These are phyloP conservation scores for Fusarium metavorans DNA, from an alignment of 2,329 filamentous ascomycete genomes.

Conservation along the genomic window DNA sequence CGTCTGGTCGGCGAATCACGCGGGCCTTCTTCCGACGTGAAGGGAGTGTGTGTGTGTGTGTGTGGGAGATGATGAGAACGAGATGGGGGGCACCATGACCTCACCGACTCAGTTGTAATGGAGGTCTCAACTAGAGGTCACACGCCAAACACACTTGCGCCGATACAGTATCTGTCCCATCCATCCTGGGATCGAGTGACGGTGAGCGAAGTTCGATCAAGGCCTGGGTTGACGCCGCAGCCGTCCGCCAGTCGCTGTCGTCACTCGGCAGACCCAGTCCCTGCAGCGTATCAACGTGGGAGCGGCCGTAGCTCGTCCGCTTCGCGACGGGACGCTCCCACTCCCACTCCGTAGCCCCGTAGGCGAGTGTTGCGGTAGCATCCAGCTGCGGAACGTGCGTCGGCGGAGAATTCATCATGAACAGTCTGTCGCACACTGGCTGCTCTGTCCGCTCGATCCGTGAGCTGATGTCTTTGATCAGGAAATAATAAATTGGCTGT, in stretches of 20 bases:
- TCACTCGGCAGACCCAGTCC: constrained; percentile 20
- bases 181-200: background rate
- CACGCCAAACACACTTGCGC: constrained; percentile 2
- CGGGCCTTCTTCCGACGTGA: constrained; percentile 9
- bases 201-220: constrained; percentile 1
- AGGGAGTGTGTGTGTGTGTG: background rate
- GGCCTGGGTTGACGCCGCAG: constrained; percentile 12
- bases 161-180: constrained; percentile 3
- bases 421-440: background rate
- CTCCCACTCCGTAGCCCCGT: constrained; percentile 20
- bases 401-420: constrained; percentile 26
- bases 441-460: constrained; percentile 4
- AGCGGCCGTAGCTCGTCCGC: constrained; percentile 23
- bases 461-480: background rate
- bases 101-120: constrained; percentile 24
- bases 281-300: constrained; percentile 37
- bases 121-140: constrained; percentile 25
- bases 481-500: background rate
- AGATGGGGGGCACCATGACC: constrained; percentile 20
- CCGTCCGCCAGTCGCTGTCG: constrained; percentile 12
- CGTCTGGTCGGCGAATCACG: constrained; percentile 22
- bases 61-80: constrained; percentile 4
- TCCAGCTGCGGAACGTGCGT: constrained; percentile 20
- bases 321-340: constrained; percentile 35
- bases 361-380: constrained; percentile 17